These are phyloP conservation scores for Nakazawaea anatomiae DNA, from an alignment of 805 yeast genomes.

Conservation along the genomic window DNA sequence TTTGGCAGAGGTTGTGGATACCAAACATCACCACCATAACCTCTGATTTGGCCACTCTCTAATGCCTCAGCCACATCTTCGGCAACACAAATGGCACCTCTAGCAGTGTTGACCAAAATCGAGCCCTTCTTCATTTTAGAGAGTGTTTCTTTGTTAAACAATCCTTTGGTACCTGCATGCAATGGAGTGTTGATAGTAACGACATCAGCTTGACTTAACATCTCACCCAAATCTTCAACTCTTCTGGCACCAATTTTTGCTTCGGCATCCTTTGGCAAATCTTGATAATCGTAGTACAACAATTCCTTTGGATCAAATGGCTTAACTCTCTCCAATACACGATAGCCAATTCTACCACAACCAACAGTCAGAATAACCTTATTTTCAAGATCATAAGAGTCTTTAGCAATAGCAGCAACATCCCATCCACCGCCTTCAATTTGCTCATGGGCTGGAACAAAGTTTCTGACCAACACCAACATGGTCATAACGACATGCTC, in stretches of 20 bases:
- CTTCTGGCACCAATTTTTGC: slow-evolving; percentile 53
- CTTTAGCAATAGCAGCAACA: slow-evolving; percentile 70
- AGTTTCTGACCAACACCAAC: slow-evolving; percentile 65
- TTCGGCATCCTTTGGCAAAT: slow-evolving; percentile 53
- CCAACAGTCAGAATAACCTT: slow-evolving; percentile 79
- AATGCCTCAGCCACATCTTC: slow-evolving; percentile 75
- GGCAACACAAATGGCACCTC: slow-evolving; percentile 74
- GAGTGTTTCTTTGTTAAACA: slow-evolving; percentile 59
- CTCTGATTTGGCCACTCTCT: slow-evolving; percentile 59
- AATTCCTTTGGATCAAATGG: slow-evolving; percentile 74
- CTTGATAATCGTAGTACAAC: slow-evolving; percentile 71
- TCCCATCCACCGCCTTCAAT: slow-evolving; percentile 62
- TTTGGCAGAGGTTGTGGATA: slow-evolving; percentile 78
- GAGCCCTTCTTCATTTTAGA: slow-evolving; percentile 71
- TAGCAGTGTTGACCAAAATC: slow-evolving; percentile 71
- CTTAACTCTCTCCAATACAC: slow-evolving; percentile 63
- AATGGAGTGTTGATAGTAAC: slow-evolving; percentile 77
- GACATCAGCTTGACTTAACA: slow-evolving; percentile 63
- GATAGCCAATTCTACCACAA: slow-evolving; percentile 75
- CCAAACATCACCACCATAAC: slow-evolving; percentile 88
- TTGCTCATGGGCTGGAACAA: slow-evolving; percentile 73
- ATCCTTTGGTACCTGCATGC: slow-evolving; percentile 62
- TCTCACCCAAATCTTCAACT: slow-evolving; percentile 54
- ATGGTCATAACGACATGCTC: slow-evolving; percentile 77
- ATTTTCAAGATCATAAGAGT: slow-evolving; percentile 68